Base-by-base conservation (phyloP, 345 rosid species). In the Syzygium jambos region DNA sequence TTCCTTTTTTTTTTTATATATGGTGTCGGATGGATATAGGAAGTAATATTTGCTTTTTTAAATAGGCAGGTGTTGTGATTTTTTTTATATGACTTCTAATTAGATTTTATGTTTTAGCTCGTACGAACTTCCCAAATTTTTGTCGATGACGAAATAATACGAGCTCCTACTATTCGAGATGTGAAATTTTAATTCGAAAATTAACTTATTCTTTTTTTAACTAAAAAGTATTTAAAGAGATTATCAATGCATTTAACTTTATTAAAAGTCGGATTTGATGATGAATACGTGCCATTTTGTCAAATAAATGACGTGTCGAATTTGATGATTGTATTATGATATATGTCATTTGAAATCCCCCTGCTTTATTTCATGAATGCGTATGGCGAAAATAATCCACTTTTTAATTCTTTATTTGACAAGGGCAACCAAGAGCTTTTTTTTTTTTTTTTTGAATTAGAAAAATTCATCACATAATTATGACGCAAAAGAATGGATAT, bases 131-230 rank as follows among this genome's bases (percentile, higher is more conserved):
- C 25, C 80, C 46, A 73, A 73, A 9, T 17, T 73, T 34, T 73
- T 7, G 38, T 73, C 34, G 23, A 4, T 17, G 80, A 73, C 22
- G 2, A 73, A 73, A 73, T 34, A 22, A 19, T 38, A 34, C 7
- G 13, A 73, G 12, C 46, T 73, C 80, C 38, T 9, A 11, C 23
- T 19, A 30, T 65, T 9, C 34, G 4, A 13, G 9, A 61, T n/a
- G 49, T 73, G 9, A 38, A 73, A 19, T 73, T 38, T 3, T 73
- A 73, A 73, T 7, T 34, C 14, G 25, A 5, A 65, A 68, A 68
- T 68, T 9, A 10, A 16, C 3, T 10, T 0, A 0, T 2, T 25
- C 4, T 21, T 2, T 25, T 21, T 3, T 0, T 17, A 4, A 22
- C 11, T 0, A 2, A 6, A 65, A 65, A 34, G 25, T 34, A 68